Conservation (phyloP, 2,329 filamentous ascomycete genomes). For the Triangularia setosa region DNA sequence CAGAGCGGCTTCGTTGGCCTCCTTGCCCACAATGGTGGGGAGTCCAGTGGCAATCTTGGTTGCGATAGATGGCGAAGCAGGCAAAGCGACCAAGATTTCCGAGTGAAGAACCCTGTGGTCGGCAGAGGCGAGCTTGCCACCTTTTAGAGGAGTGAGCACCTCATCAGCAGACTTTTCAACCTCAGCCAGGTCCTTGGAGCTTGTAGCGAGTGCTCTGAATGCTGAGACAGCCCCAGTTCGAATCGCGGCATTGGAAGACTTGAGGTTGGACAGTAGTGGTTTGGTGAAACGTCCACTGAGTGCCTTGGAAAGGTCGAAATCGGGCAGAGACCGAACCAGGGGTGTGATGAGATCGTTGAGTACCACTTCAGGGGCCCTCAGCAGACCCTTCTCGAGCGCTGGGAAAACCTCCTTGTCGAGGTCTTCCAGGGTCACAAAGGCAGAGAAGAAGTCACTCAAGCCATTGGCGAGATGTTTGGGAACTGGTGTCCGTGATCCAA, state of each 20-base stretch:
- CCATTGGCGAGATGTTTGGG: constrained; percentile 69
- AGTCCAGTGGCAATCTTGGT: constrained; percentile 64
- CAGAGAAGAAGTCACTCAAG: constrained; percentile 75
- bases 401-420: constrained; percentile 73
- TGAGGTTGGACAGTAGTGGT: constrained; percentile 82
- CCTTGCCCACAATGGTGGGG: constrained; percentile 68
- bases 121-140: constrained; percentile 75
- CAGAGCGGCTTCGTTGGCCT: constrained; percentile 82
- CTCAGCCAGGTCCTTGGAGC: constrained; percentile 53
- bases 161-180: constrained; percentile 72
- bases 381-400: constrained; percentile 79
- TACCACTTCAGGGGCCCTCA: constrained; percentile 87
- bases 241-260: constrained; percentile 79
- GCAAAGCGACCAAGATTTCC: constrained; percentile 68
- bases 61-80: constrained; percentile 58
- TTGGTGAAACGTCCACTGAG: constrained; percentile 73
- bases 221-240: constrained; percentile 71
- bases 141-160: constrained; percentile 72
- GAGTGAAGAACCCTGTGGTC: constrained; percentile 83
- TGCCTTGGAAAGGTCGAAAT: constrained; percentile 72
- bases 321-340: constrained; percentile 66
- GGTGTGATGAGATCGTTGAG: constrained; percentile 73
- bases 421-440: constrained; percentile 70
- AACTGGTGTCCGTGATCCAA: constrained; percentile 71
- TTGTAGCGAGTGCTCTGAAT: constrained; percentile 65